Conservation (phyloP, 2,329 filamentous ascomycete species). For the Aureobasidium sp. region DNA sequence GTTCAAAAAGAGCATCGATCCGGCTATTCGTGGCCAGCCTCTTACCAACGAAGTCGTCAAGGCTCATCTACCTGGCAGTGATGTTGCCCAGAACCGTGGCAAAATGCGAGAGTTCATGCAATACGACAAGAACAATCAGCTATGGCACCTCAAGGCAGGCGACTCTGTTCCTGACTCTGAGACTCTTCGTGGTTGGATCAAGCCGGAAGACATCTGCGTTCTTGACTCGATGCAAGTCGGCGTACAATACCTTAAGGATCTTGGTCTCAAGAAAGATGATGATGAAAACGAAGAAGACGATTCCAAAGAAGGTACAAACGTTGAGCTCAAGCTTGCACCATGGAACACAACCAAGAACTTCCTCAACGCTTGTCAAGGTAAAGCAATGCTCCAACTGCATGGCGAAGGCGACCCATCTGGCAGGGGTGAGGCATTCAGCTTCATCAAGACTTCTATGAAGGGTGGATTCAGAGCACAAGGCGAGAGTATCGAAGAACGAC, state of each 20-base stretch:
- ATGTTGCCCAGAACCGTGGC: conserved; percentile 89
- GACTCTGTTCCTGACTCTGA: conserved; percentile 74
- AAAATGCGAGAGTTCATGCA: conserved; percentile 95
- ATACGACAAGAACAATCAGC: conserved; percentile 82
- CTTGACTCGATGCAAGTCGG: conserved; percentile 97
- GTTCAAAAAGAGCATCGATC: conserved; percentile 64
- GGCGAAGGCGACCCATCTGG: conserved; percentile 92
- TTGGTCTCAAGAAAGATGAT: conserved; percentile 65
- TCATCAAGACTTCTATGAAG: conserved; percentile 98
- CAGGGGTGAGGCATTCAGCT: conserved; percentile 88
- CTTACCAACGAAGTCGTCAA: conserved; percentile 59
- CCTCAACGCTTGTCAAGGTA: conserved; percentile 82
- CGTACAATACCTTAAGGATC: conserved; percentile 80
- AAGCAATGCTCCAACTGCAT: conserved; percentile 93
- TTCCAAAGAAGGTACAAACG: conserved; percentile 61
- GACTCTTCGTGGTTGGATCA: conserved; percentile 77
- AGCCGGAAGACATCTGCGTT: conserved; percentile 88
- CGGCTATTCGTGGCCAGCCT: conserved; percentile 65
- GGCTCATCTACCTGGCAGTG: conserved; percentile 80
- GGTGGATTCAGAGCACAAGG: conserved; percentile 88
- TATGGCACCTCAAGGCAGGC: conserved; percentile 69
- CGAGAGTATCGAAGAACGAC: conserved; percentile 78
- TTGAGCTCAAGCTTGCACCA: conserved; percentile 83
- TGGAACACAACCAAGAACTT: conserved; percentile 98
- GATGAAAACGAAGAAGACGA: conserved; percentile 57